A percentile compares a stretch with the other conserved stretches of the same genome.
Conservation (phyloP, 768 basidiomycete genomes). For the Cyclocybe aegerita region DNA sequence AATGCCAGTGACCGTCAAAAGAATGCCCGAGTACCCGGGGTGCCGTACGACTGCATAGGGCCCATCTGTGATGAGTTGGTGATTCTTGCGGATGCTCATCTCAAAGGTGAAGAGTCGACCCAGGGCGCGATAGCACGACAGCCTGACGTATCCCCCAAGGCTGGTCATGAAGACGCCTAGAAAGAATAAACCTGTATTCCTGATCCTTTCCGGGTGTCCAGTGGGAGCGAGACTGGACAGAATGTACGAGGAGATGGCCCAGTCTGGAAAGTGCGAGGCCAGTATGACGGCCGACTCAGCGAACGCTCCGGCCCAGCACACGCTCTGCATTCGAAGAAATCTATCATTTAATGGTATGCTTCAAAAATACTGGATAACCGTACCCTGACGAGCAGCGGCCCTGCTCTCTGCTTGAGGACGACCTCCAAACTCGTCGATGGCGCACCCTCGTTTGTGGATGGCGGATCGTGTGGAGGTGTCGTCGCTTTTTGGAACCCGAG, state of each 20-base stretch:
- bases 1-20: slow-evolving; percentile 34
- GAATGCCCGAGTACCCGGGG: slow-evolving; percentile 47
- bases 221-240: slow-evolving; percentile 26
- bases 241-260: slow-evolving; percentile 19
- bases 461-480: slow-evolving; percentile 47
- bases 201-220: slow-evolving; percentile 24
- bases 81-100: slow-evolving; percentile 45
- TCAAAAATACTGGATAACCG: slow-evolving; percentile 1
- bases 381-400: slow-evolving; percentile 36
- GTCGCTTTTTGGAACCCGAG: slow-evolving; percentile 41
- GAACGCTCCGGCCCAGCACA: slow-evolving; percentile 36
- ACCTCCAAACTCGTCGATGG: slow-evolving; percentile 35
- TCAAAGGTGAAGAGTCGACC: slow-evolving; percentile 53
- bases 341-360: neutral
- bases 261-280: slow-evolving; percentile 25
- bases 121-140: slow-evolving; percentile 43
- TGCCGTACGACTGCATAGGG: slow-evolving; percentile 50
- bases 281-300: slow-evolving; percentile 37
- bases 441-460: slow-evolving; percentile 28
- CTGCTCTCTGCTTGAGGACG: slow-evolving; percentile 33
- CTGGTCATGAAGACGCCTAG: slow-evolving; percentile 37
- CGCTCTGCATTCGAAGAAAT: slow-evolving; percentile 21
- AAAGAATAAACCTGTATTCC: slow-evolving; percentile 30
- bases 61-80: slow-evolving; percentile 45
- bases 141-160: slow-evolving; percentile 41